Base-by-base conservation (phyloP, 2,329 filamentous ascomycete genomes). In the Colletotrichum gigasporum region DNA sequence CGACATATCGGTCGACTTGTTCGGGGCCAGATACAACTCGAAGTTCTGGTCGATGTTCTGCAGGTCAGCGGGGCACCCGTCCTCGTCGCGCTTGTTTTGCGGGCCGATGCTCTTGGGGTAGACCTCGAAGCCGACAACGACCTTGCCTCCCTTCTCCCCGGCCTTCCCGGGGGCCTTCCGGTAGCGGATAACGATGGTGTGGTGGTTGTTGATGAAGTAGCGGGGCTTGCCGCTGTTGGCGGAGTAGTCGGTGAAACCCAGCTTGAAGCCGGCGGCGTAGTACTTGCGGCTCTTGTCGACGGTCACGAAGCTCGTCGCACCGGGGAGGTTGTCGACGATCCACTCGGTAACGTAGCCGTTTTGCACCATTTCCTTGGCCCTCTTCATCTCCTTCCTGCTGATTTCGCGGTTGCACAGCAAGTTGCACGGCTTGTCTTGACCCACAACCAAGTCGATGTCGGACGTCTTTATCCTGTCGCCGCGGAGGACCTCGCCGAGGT, bases 241-340 rank as follows among this genome's bases (percentile, higher is more conserved):
- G 2, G 87, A 86, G 50, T 85, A 82, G 67, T 94, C 91, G 69
- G 88, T 88, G 70, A 91, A 93, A 6, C 93, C 94, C 60, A 97
- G 83, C 78, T 96, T 96, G 83, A 97, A 97, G 2, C 94, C 94
- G 2, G 93, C 89, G 11, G 93, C 91, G 75, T 97, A 97, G 81
- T 97, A 96, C 76, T 94, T 96, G 71, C 88, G 85, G 47, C 86
- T 89, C 79, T 93, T 93, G 76, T 96, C 93, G 34, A 92, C 90
- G 0, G 92, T 95, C 26, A 96, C 91, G 73, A 96, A 96, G 75
- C 90, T 94, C 8, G 93, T 96, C 34, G 93, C 93, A 6, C 93
- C 93, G 1, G 94, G 93, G 9, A 97, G 83, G 71, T 97, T 97
- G 76, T 97, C 93, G 68, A 96, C 91, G 69, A 97, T 96, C 94